Base-by-base conservation (phyloP, 108 stramenopile genomes). In the Cylindrotheca fusiformis region DNA sequence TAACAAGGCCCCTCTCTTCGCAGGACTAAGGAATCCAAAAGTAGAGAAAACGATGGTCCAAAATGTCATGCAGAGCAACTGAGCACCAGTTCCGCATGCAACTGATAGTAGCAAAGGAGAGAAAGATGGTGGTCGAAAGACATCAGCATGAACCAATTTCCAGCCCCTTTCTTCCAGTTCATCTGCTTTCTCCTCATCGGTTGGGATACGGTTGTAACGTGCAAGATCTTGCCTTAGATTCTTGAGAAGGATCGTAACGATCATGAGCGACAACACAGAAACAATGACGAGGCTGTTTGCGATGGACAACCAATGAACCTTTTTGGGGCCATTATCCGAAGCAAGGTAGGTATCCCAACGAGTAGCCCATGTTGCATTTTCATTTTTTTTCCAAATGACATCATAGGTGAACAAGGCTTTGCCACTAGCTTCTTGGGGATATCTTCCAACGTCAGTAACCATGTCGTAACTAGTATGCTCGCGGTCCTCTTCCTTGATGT, bases 81-180 rank as follows among this genome's bases (percentile, higher is more conserved):
- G 98, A 18, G 84, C 88, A 10, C 98, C 98, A 1, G 93, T 90
- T 28, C 98, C 98, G 46, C 88, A 86, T 44, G 74, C 79, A 4
- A 97, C 96, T 12, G 90, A 65, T 25, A 98, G 59, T 20, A 96
- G 65, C 57, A 97, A 69, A n/a, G 96, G 96, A 26, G 80, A 85
- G 64, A 78, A 87, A 26, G 71, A 50, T 19, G 97, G 97, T 12
- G 96, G 93, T 31, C 97, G 88, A 64, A 98, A 98, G 32, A 98
- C 94, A 78, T 98, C 97, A 19, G 93, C 96, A 68, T 97, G 96
- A n/a, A 97, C 91, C 49, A 96, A 62, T 67, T 97, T 97, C 99
- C 99, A 99, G 46, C 99, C 99, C 53, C 84, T 87, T 79, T 98
- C 99, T 70, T 99, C 99, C 77, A 95, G 65, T 48, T 93, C 93